A percentile compares a stretch with the other conserved stretches of the same genome.
Evolutionary conservation across 345 rosid genomes (phyloP).

Genomic region (Salix purpurea): DNA sequence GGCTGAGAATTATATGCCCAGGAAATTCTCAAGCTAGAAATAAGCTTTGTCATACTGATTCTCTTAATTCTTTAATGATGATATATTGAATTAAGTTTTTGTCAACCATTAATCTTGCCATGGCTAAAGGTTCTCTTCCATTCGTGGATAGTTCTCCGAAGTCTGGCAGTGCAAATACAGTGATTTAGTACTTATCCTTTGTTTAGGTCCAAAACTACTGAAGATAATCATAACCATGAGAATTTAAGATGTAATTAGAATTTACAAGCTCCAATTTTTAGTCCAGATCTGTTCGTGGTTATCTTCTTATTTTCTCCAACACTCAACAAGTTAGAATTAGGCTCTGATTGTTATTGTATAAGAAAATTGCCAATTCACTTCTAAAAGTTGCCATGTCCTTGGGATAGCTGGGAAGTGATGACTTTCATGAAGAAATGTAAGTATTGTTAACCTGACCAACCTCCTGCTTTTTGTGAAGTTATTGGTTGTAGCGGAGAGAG

Average conservation of each 20-base stretch:
- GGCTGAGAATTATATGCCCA: not conserved
- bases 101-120: not conserved
- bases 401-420: not conserved
- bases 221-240: not conserved
- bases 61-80: not conserved
- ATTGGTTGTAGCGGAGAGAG: slow-evolving; percentile 78
- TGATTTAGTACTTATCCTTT: not conserved
- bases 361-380: not conserved
- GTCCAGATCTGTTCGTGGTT: not conserved
- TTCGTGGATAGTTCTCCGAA: not conserved
- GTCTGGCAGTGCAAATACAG: not conserved
- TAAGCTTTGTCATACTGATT: not conserved
- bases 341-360: not conserved
- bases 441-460: slow-evolving; percentile 1
- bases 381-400: not conserved
- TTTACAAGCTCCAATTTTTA: not conserved
- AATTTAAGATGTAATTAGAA: not conserved
- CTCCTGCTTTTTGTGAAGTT: slow-evolving; percentile 37
- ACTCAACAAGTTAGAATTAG: not conserved
- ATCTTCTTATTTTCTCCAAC: not conserved
- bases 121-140: not conserved
- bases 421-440: not conserved
- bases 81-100: not conserved
- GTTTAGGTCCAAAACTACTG: not conserved
- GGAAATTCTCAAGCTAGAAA: not conserved